Base-by-base conservation (phyloP, 768 basidiomycete genomes). In the Lentinula detonsa region DNA sequence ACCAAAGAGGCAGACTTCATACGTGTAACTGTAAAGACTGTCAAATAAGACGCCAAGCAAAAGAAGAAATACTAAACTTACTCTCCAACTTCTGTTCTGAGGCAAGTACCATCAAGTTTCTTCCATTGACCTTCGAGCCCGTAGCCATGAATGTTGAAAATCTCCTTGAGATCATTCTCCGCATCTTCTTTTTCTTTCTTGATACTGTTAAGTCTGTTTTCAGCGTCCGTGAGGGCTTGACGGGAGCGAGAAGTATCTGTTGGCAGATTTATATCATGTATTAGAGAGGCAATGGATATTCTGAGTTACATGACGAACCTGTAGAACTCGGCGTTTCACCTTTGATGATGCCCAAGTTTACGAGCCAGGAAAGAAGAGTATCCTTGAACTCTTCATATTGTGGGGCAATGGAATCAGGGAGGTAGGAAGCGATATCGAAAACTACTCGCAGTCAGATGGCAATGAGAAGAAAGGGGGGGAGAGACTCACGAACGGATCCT, bases 121-220 rank as follows among this genome's bases (percentile, higher is more conserved):
- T 96, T 96, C 93, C 93, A 99, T 75, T 97, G 93, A 54, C 93
- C 96, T 31, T 91, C 79, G 1, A 75, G 70, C 18, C 95, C 95
- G 65, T 89, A 97, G 39, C 81, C 82, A 18, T 84, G 71, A 11
- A 74, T 73, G 61, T 85, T 76, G 67, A 87, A 91, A 23, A 98
- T 78, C 61, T 89, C 85, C 1, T 71, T 72, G 10, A 93, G 70
- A 45, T 90, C 87, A 23, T 79, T 72, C 57, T 81, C 76, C 0
- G 85, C 83, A 7, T 78, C 75, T 31, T 81, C 74, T 59, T 83
- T 78, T 28, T 88, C 83, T 23, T 79, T 75, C 51, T 81, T 78
- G 5, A 83, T 71, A 9, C 74, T 67, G 53, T 80, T 78, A 16
- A 93, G 79, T 15, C 77, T 75, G 43, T 78, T 76, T 64, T 95